Evolutionary conservation across 768 basidiomycete genomes (phyloP).

Genomic region (Tulasnella sp.): DNA sequence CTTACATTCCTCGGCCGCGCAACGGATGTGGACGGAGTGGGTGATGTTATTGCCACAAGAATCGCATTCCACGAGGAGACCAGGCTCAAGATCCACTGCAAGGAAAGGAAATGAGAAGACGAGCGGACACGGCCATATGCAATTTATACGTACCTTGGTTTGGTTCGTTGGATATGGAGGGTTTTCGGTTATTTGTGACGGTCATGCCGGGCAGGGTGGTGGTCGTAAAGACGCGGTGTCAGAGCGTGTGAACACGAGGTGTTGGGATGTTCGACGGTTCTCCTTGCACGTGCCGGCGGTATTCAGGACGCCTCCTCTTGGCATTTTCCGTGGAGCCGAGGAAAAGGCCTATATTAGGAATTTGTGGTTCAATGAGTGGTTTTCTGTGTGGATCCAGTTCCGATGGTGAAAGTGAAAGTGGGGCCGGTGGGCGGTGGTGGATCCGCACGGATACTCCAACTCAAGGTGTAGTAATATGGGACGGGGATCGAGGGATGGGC

Average conservation of each 20-base stretch:
- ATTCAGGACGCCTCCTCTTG: slow-evolving; percentile 4
- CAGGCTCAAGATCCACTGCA: slow-evolving; percentile 52
- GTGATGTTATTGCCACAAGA: slow-evolving; percentile 83
- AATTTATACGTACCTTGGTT: not conserved
- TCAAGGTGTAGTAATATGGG: not conserved
- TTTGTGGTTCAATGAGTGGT: too few relatives aligned
- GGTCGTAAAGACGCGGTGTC: not conserved
- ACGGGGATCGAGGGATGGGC: not conserved
- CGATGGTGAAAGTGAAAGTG: not conserved
- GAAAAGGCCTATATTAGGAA: not conserved
- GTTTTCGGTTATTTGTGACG: slow-evolving; percentile 31
- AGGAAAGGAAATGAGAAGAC: not conserved
- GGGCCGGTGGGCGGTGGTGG: not conserved
- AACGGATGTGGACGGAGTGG: slow-evolving; percentile 95
- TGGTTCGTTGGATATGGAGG: not conserved
- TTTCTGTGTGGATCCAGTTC: not conserved
- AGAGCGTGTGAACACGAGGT: not conserved
- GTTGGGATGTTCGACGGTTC: not conserved
- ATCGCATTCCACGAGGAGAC: slow-evolving; percentile 80
- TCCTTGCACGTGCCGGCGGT: not conserved
- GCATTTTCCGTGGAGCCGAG: not conserved
- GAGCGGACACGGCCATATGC: not conserved
- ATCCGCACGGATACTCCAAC: not conserved
- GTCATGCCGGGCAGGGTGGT: slow-evolving; percentile 22
- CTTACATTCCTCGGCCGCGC: slow-evolving; percentile 75